Conservation (phyloP, 1,139 yeast species). For the Cylindricascospora bacillispora region DNA sequence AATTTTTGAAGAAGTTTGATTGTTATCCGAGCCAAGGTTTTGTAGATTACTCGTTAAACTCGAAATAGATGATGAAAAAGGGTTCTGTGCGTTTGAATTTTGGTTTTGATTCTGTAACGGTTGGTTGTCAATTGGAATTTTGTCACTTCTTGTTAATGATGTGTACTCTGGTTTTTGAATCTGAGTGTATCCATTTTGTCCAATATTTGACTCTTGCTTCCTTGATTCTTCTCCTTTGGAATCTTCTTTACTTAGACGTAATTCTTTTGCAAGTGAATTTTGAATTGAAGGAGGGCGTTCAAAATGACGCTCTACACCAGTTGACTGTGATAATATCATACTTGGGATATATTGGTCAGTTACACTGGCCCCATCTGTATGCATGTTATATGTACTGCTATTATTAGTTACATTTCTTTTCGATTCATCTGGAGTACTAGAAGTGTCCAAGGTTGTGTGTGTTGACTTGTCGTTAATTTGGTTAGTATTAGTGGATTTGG, state of each 20-base stretch:
- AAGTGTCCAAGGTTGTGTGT: too few relatives aligned
- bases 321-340: slow-evolving; percentile 37
- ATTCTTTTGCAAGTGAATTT: slow-evolving; percentile 14
- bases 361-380: slow-evolving; percentile 6
- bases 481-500: too few relatives aligned
- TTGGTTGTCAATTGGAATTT: background rate
- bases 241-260: slow-evolving; percentile 1
- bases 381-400: too few relatives aligned
- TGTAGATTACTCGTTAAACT: slow-evolving; percentile 22
- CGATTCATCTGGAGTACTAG: too few relatives aligned
- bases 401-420: too few relatives aligned
- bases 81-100: background rate
- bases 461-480: too few relatives aligned
- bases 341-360: slow-evolving; percentile 27
- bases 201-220: background rate
- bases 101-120: background rate
- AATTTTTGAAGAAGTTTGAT: slow-evolving; percentile 8
- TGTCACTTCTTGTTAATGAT: background rate
- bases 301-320: slow-evolving; percentile 33
- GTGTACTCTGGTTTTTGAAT: slow-evolving; percentile 2
- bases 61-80: slow-evolving; percentile 21
- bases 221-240: background rate
- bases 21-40: slow-evolving; percentile 9
- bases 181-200: background rate
- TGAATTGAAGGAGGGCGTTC: slow-evolving; percentile 27